phyloP scores from a whole-genome alignment of 2,329 filamentous ascomycete species.

The Pestalotiopsis sp. region DNA sequence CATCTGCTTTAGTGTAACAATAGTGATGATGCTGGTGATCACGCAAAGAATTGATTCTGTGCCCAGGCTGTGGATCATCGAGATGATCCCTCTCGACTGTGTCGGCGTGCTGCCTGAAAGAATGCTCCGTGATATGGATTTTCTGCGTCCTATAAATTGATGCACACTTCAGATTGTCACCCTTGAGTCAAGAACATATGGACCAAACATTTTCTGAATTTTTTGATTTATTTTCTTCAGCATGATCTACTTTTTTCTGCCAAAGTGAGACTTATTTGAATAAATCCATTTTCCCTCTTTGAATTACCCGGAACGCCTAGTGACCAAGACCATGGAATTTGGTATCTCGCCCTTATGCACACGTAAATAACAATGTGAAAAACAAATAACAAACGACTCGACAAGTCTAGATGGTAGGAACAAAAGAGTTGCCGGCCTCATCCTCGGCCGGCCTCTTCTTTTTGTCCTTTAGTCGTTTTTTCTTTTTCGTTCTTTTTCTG shows the following conservation, averaged over 20 bases:
- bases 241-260: background rate
- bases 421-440: background rate
- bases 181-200: too few relatives aligned
- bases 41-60: background rate
- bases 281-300: background rate
- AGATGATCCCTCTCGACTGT: background rate
- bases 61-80: background rate
- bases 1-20: background rate
- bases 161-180: too few relatives aligned
- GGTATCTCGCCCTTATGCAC: conserved; percentile 13
- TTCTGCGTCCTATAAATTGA: too few relatives aligned
- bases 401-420: background rate
- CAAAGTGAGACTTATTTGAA: background rate
- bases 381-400: background rate
- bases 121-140: too few relatives aligned
- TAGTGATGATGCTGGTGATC: background rate
- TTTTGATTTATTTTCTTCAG: background rate
- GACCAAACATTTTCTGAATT: background rate
- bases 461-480: background rate
- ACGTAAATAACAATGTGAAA: background rate
- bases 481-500: background rate
- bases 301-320: background rate
- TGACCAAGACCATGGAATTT: conserved; percentile 12
- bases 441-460: background rate
- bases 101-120: background rate